Base-by-base conservation (phyloP, 441 rosid genomes). In the Flueggea neowawraea region DNA sequence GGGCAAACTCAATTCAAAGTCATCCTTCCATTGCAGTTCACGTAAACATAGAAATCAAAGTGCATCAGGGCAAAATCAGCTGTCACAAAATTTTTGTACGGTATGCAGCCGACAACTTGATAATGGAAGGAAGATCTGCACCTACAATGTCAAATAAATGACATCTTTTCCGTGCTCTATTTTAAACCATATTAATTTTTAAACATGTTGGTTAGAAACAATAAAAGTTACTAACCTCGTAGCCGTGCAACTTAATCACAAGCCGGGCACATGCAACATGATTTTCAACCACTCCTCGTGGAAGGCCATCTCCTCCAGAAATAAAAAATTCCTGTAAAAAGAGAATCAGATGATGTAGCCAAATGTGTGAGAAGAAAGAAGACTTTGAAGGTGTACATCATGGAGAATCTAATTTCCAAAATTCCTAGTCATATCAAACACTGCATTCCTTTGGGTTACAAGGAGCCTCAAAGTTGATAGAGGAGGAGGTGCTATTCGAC, bases 251-350 rank as follows among this genome's bases (percentile, higher is more conserved):
- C 84, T 86, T 86, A 16, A 89, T 82, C 62, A 88, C 84, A 41
- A 74, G 84, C 53, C 96, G 92, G 75, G 78, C 95, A 32, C 90
- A 89, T 11, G 96, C 86, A 15, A 89, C 82, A 73, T 95, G 96
- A 74, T 95, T 91, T 78, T 95, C 99, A 55, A 95, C 99, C 0
- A 89, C 94, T 72, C 95, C 98, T 79, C 97, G 76, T 6, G 99
- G 99, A 74, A 95, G 96, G 53, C 99, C 98, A 12, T 95, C 99
- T 58, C 97, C 97, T 58, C 97, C 97, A 55, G 97, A 95, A 54
- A 95, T 89, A 64, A 95, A 95, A 79, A 95, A 91, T 71, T 95
- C 99, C 98, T 95, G 70, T 14, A 44, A 65, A 65, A 17, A 45
- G 31, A 58, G 0, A 60, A 12, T 52, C 44, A 53, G 5, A 11